phyloP scores from a whole-genome alignment of 1,139 yeast species.

The Kodamaea suecica region DNA sequence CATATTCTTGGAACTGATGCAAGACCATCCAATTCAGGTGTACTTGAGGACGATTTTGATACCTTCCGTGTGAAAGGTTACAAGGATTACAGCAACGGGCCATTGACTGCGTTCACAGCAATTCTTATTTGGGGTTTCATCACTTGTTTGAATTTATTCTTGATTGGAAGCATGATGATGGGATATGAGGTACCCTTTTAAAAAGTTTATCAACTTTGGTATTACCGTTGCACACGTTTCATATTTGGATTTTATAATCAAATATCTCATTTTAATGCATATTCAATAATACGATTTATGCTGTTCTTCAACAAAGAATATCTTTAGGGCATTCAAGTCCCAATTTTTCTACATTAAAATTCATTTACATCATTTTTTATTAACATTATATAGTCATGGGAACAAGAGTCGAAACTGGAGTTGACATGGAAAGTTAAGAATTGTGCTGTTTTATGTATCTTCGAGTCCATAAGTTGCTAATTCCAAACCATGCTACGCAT shows the following conservation, averaged over 20 bases:
- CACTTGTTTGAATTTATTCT: slow-evolving; percentile 48
- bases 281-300: too few relatives aligned
- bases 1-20: too few relatives aligned
- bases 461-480: too few relatives aligned
- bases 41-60: slow-evolving; percentile 12
- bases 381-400: neutral
- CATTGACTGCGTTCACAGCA: slow-evolving; percentile 41
- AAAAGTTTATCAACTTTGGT: too few relatives aligned
- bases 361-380: neutral
- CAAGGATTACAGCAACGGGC: slow-evolving; percentile 56
- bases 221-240: slow-evolving; percentile 16
- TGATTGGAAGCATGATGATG: slow-evolving; percentile 46
- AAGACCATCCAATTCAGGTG: neutral
- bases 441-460: too few relatives aligned
- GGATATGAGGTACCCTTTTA: slow-evolving; percentile 40
- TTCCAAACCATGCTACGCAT: too few relatives aligned
- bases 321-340: too few relatives aligned
- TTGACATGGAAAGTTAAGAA: too few relatives aligned
- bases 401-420: neutral
- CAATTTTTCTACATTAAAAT: too few relatives aligned
- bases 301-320: too few relatives aligned
- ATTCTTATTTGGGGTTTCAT: slow-evolving; percentile 52
- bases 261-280: too few relatives aligned
- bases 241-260: too few relatives aligned
- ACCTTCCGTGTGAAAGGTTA: slow-evolving; percentile 30